Base-by-base conservation (phyloP, 495 filamentous ascomycete species). In the Aspergillus sclerotioniger region DNA sequence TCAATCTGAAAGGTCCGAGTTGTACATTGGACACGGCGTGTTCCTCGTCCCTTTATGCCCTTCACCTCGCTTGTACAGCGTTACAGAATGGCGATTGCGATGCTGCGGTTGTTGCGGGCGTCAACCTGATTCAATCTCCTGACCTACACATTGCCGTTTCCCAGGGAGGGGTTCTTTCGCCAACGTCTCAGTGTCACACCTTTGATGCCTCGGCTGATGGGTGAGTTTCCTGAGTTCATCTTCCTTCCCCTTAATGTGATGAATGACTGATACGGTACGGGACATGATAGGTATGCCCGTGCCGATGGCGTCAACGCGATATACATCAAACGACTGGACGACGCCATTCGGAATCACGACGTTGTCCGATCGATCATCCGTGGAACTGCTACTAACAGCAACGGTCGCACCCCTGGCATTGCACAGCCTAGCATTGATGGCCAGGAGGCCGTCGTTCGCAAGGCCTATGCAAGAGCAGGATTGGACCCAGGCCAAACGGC, bases 301-400 rank as follows among this genome's bases (percentile, higher is more conserved):
- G 77, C 63, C 1, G 77, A 80, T 20, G 77, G 67, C 9, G 52
- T 74, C 2, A 59, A 46, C 8, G 59, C 65, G 0, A 5, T 79
- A 3, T 60, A 67, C 37, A 43, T 80, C 4, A 79, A 80, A 44
- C 62, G 58, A 3, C 56, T 76, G 3, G 16, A 31, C 10, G 66
- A 70, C 31, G 77, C 77, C 2, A 50, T 76, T 3, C 28, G 47
- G 1, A 67, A 71, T 21, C 63, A 65, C 16, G 71, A 79, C 52
- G 58, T 58, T 0, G 72, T 80, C 28, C 67, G 69, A 3, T 68
- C 68, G 2, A 54, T 81, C 8, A 75, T 84, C 25, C 65, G 74
- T 6, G 65, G 61, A 2, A 70, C 67, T 3, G 67, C 76, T 0
- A 62, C 82, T 20, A 89, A 86, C 55, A 77, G 33, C 7, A 35